Conservation (phyloP, 2,329 filamentous ascomycete genomes). For the Fusarium camptoceras region DNA sequence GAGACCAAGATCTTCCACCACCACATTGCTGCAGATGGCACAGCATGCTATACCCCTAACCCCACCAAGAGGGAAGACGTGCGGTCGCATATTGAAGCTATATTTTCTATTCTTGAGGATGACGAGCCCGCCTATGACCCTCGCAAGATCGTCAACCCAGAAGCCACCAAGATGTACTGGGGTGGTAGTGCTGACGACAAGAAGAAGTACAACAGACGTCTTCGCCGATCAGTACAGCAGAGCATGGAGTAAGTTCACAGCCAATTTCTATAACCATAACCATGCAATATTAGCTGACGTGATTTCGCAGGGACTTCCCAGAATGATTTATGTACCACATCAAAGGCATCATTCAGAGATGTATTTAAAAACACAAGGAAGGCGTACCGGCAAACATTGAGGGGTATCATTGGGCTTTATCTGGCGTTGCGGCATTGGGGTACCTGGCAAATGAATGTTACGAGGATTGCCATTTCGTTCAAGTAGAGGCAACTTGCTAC, state of each 20-base stretch:
- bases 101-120: constrained; percentile 86
- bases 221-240: constrained; percentile 81
- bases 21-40: constrained; percentile 82
- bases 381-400: constrained; percentile 37
- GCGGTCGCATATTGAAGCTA: constrained; percentile 83
- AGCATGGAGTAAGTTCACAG: constrained; percentile 67
- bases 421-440: constrained; percentile 37
- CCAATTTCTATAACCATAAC: too few species aligned
- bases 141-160: constrained; percentile 84
- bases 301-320: constrained; percentile 48
- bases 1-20: constrained; percentile 89
- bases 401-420: constrained; percentile 23
- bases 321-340: constrained; percentile 40
- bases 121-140: constrained; percentile 91
- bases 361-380: constrained; percentile 17
- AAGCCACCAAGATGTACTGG: constrained; percentile 90
- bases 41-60: constrained; percentile 82
- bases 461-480: constrained; percentile 6
- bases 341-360: constrained; percentile 1
- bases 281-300: constrained; percentile 7
- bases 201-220: constrained; percentile 83
- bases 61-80: constrained; percentile 76
- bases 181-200: constrained; percentile 77
- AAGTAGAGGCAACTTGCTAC: neutral
- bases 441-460: constrained; percentile 16